Percentiles rank a stretch among this genome's conserved stretches.
Evolutionary conservation across 352 stramenopile species (phyloP).

Genomic region (Globisporangium cederbergense): DNA sequence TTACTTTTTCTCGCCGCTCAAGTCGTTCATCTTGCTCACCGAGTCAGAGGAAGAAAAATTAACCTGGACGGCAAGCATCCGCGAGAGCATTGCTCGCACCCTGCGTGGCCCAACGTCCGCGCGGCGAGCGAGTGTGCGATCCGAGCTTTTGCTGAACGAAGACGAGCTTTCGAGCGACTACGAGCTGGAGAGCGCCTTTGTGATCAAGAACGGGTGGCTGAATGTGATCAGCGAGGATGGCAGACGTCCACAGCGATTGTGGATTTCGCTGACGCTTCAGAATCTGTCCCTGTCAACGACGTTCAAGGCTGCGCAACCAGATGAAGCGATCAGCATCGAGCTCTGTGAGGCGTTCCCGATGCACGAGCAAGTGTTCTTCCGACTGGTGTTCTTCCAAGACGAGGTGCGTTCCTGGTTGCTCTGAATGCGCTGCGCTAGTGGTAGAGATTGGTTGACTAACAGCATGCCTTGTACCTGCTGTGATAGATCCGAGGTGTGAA

Average conservation of each 20-base stretch:
- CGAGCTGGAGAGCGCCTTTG: constrained; percentile 62
- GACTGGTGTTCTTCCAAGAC: constrained; percentile 42
- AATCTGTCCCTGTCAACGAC: constrained; percentile 55
- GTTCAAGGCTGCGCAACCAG: constrained; percentile 64
- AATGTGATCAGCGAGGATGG: constrained; percentile 51
- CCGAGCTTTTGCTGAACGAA: constrained; percentile 58
- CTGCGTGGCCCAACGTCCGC: constrained; percentile 38
- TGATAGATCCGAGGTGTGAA: constrained; percentile 27
- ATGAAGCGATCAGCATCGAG: constrained; percentile 63
- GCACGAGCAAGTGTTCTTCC: constrained; percentile 50
- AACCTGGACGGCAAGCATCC: constrained; percentile 57
- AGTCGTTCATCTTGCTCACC: constrained; percentile 83
- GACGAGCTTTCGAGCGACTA: constrained; percentile 59
- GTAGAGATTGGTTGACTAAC: constrained; percentile 15
- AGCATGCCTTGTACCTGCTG: constrained; percentile 2
- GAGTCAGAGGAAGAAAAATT: constrained; percentile 61
- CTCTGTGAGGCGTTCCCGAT: constrained; percentile 52
- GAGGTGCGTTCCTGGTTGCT: constrained; percentile 14
- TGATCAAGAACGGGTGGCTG: constrained; percentile 87
- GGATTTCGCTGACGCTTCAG: constrained; percentile 80
- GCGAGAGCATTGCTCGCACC: constrained; percentile 62
- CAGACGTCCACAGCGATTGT: constrained; percentile 44
- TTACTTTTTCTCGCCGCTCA: constrained; percentile 82
- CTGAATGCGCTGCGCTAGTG: background rate
- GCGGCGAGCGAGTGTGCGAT: constrained; percentile 57